Conservation (phyloP, 2,329 filamentous ascomycete genomes). For the Aspergillus pseudonomiae region DNA sequence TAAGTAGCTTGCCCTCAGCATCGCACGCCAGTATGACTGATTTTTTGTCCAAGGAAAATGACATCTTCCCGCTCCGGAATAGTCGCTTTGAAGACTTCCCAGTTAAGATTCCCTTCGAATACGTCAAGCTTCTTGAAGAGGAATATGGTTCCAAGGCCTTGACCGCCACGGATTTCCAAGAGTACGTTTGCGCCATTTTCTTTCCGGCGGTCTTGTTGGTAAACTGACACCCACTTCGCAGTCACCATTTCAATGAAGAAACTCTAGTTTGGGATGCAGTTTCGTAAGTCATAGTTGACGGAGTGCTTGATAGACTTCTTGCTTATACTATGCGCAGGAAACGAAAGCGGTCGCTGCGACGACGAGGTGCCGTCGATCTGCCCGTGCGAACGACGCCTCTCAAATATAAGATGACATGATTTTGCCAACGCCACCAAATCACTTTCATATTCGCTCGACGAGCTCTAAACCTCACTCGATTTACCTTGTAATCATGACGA, state of each 20-base stretch:
- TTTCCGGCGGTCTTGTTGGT: background rate
- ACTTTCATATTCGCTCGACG: background rate
- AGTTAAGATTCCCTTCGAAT: slow-evolving; percentile 60
- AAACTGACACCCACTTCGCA: slow-evolving; percentile 16
- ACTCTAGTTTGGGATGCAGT: slow-evolving; percentile 35
- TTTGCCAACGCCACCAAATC: background rate
- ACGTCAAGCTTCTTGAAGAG: slow-evolving; percentile 55
- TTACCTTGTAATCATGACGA: slow-evolving; percentile 12
- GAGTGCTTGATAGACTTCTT: background rate
- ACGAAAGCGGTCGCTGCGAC: slow-evolving; percentile 13
- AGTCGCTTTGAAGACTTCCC: slow-evolving; percentile 57
- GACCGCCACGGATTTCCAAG: slow-evolving; percentile 50
- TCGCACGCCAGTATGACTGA: slow-evolving; percentile 7
- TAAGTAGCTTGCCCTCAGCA: slow-evolving; percentile 24
- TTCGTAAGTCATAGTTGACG: slow-evolving; percentile 12
- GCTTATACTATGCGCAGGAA: slow-evolving; percentile 3
- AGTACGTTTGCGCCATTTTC: slow-evolving; percentile 28
- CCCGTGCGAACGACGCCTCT: slow-evolving; percentile 18
- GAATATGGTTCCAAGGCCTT: slow-evolving; percentile 58
- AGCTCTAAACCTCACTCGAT: background rate
- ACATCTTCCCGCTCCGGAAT: slow-evolving; percentile 61
- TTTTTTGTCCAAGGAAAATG: slow-evolving; percentile 38
- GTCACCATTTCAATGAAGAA: slow-evolving; percentile 38
- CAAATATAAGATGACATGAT: slow-evolving; percentile 10
- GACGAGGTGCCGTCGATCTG: slow-evolving; percentile 4